Conservation (phyloP, 179 eudicot species). For the Sideroxylon spinosum region DNA sequence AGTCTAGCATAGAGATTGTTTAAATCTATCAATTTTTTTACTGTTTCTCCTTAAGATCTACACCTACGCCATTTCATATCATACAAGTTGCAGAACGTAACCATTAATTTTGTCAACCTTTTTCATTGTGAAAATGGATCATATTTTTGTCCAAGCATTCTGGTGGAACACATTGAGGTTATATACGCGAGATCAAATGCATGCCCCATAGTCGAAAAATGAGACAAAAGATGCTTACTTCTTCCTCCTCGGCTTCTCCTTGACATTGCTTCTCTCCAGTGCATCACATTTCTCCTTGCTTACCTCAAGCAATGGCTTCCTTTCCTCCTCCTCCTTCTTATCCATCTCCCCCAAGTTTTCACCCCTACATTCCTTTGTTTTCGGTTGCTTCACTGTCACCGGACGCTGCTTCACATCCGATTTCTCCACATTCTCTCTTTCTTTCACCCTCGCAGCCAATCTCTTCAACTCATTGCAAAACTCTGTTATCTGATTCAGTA, state of each 20-base stretch:
- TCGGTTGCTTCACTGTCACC: constrained; percentile 4
- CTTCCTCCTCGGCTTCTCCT: constrained; percentile 37
- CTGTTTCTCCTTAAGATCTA: no score
- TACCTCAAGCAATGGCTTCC: constrained; percentile 52
- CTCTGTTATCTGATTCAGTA: constrained; percentile 60
- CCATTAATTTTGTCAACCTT: no score
- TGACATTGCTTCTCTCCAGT: constrained; percentile 24
- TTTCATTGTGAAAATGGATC: no score
- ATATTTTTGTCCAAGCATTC: no score
- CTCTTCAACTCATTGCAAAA: constrained; percentile 79
- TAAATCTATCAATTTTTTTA: no score
- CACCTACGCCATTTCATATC: no score
- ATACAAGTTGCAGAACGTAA: no score
- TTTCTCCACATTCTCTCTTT: constrained; percentile 29
- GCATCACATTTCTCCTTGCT: constrained; percentile 27
- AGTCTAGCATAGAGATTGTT: no score
- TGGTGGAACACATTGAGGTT: no score
- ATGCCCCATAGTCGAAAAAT: no score
- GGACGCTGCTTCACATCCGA: constrained; percentile 9
- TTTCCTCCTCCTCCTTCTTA: constrained; percentile 34
- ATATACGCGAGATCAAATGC: no score
- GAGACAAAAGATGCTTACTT: constrained; percentile 23
- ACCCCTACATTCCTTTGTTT: no score
- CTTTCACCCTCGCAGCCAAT: constrained; percentile 43
- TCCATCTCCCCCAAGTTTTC: constrained; percentile 15